phyloP scores from a whole-genome alignment of 495 filamentous ascomycete species.

The Penicillium salamii region DNA sequence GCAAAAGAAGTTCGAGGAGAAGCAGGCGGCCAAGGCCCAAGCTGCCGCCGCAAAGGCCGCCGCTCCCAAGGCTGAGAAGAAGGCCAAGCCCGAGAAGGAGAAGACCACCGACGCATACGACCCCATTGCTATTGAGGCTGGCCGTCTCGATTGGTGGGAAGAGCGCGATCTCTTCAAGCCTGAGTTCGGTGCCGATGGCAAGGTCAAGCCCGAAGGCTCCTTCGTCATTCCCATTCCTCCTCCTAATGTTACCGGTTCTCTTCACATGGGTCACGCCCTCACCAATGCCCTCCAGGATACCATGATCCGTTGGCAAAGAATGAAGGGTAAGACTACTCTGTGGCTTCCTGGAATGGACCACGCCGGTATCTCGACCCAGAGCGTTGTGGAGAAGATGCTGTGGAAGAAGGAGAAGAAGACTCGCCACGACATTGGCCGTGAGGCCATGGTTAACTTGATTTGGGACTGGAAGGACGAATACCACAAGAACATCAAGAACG shows the following conservation, averaged over 20 bases:
- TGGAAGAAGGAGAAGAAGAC: constrained; percentile 64
- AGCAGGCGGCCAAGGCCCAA: constrained; percentile 54
- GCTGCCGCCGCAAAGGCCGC: constrained; percentile 37
- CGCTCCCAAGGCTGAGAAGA: constrained; percentile 52
- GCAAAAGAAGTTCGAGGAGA: constrained; percentile 57
- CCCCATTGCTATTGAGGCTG: constrained; percentile 53
- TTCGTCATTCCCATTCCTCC: constrained; percentile 76
- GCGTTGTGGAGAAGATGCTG: constrained; percentile 74
- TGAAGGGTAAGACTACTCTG: constrained; percentile 65
- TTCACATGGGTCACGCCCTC: constrained; percentile 72
- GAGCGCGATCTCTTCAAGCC: constrained; percentile 69
- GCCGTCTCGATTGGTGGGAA: constrained; percentile 61
- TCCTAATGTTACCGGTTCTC: constrained; percentile 71
- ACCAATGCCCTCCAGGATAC: constrained; percentile 68
- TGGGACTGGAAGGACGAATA: constrained; percentile 74
- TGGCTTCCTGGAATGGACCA: constrained; percentile 76
- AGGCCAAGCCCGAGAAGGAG: constrained; percentile 51
- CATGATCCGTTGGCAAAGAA: constrained; percentile 68
- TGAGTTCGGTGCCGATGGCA: constrained; percentile 60
- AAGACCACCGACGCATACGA: constrained; percentile 57
- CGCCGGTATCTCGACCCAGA: constrained; percentile 74
- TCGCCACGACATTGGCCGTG: constrained; percentile 63
- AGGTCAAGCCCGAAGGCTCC: constrained; percentile 62
- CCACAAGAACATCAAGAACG: constrained; percentile 58
- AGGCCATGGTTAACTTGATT: constrained; percentile 56